These are phyloP conservation scores for Tolypocladium ophioglossoides DNA, from an alignment of 2,329 filamentous ascomycete species.

Conservation along the genomic window DNA sequence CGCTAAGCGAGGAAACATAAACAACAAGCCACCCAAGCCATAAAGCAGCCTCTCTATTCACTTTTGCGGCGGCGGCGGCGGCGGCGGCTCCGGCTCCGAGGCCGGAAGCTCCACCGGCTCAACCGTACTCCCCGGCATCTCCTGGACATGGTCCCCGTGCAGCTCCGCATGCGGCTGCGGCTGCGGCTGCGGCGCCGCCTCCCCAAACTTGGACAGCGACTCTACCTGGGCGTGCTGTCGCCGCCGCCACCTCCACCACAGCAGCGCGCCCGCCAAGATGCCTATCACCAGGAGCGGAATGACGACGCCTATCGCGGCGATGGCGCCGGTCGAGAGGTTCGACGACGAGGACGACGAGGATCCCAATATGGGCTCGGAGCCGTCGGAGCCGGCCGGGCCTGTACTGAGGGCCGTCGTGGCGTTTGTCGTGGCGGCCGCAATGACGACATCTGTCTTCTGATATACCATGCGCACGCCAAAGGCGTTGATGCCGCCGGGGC, in stretches of 20 bases:
- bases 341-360: not conserved
- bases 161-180: not conserved
- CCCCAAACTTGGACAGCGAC: not conserved
- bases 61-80: no score
- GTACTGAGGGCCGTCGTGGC: no score
- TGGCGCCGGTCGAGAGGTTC: constrained; percentile 12
- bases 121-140: not conserved
- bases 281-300: constrained; percentile 18
- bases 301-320: constrained; percentile 17
- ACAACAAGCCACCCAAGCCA: not conserved
- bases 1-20: not conserved
- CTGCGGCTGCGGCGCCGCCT: not conserved
- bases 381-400: not conserved
- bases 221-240: not conserved
- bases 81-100: no score
- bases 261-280: constrained; percentile 12
- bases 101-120: constrained; percentile 1
- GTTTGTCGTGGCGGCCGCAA: constrained; percentile 3
- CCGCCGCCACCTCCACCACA: constrained; percentile 13
- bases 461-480: constrained; percentile 25
- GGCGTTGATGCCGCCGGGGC: constrained; percentile 18
- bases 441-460: constrained; percentile 15
- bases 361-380: not conserved
- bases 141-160: constrained; percentile 1
- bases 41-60: not conserved